These are phyloP conservation scores for Pyricularia sp. DNA, from an alignment of 2,329 filamentous ascomycete species.

Conservation along the genomic window DNA sequence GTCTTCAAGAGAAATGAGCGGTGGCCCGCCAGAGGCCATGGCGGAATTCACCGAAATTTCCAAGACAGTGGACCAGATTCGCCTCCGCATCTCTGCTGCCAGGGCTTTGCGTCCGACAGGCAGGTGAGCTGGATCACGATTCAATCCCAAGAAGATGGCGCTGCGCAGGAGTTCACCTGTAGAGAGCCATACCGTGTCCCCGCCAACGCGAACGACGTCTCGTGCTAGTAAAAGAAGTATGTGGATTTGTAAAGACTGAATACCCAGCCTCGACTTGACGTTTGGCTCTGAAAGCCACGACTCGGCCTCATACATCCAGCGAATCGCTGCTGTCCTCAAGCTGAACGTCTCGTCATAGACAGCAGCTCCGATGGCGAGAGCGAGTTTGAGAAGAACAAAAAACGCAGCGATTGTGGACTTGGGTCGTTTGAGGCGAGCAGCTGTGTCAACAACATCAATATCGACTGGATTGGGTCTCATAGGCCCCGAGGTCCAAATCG, in stretches of 20 bases:
- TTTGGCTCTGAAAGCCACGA: background rate
- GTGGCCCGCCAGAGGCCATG: background rate
- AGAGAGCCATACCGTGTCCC: background rate
- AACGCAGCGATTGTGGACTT: conserved; percentile 4
- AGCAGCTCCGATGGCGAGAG: background rate
- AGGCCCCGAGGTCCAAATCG: conserved; percentile 24
- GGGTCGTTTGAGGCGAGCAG: conserved; percentile 15
- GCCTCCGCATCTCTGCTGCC: background rate
- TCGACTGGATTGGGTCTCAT: conserved; percentile 10
- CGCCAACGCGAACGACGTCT: background rate
- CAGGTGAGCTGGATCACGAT: background rate
- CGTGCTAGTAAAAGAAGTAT: background rate
- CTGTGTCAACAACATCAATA: conserved; percentile 24
- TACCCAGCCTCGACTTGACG: background rate
- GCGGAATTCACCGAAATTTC: background rate
- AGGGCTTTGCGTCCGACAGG: background rate
- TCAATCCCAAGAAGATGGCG: background rate
- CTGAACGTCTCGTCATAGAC: background rate
- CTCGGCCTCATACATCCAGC: background rate
- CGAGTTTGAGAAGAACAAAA: background rate
- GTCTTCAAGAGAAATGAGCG: background rate
- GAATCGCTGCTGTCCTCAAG: background rate
- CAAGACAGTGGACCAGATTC: background rate
- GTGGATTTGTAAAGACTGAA: background rate
- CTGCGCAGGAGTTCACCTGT: background rate